Conservation (phyloP, 1,139 yeast species). For the Protomyces pachydermus region DNA sequence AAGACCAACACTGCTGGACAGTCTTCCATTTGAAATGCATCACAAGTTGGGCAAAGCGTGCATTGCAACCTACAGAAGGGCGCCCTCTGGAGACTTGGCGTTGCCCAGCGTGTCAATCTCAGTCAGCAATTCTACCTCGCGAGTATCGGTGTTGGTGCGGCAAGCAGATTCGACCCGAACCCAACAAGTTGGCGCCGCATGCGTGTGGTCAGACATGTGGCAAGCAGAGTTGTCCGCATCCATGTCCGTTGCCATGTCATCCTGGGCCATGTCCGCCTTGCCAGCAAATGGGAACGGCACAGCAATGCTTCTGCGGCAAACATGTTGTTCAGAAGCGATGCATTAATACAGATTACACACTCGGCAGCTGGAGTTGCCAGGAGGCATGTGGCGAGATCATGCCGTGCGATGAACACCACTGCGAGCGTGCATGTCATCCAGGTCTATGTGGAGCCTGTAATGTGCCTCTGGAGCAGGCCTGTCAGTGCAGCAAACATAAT, state of each 20-base stretch:
- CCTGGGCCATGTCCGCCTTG: conserved; percentile 87
- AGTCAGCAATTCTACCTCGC: conserved; percentile 48
- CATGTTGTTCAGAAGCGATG: conserved; percentile 64
- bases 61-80: conserved; percentile 15
- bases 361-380: conserved; percentile 62
- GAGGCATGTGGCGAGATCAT: conserved; percentile 53
- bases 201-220: conserved; percentile 86
- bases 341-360: conserved; percentile 59
- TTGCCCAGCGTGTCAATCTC: conserved; percentile 78
- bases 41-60: conserved; percentile 34
- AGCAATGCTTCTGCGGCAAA: conserved; percentile 73
- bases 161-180: conserved; percentile 60
- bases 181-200: conserved; percentile 60
- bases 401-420: conserved; percentile 71
- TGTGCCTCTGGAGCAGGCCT: conserved; percentile 45
- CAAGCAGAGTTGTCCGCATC: conserved; percentile 57
- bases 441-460: conserved; percentile 78
- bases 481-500: conserved; percentile 69
- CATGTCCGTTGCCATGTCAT: conserved; percentile 72
- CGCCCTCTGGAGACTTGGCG: conserved; percentile 55
- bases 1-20: conserved; percentile 33
- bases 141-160: conserved; percentile 89
- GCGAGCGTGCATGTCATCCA: conserved; percentile 56
- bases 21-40: conserved; percentile 34
- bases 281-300: conserved; percentile 66